Evolutionary conservation across 2,329 filamentous ascomycete species (phyloP), one percentile per base, ranked within the genome.

Genomic region (Bipolaris bicolor): DNA sequence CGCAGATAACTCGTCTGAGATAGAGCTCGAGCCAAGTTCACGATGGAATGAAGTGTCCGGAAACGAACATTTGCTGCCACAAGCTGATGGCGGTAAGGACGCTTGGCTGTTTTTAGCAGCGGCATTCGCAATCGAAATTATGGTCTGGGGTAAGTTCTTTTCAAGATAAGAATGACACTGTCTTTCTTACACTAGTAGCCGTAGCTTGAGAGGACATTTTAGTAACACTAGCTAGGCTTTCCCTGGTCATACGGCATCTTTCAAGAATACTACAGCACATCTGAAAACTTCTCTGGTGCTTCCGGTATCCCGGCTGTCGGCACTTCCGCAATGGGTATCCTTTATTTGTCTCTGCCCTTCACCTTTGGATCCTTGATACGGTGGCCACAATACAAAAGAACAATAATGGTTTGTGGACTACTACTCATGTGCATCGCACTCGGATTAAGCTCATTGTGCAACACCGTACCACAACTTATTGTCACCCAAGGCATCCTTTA

Each of bases 201-300:
- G 45, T 7, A 11, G 7, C 1, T 26, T 7, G 6, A 16, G 15
- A 7, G 5, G 10, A 10, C 7, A 18, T 20, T 7, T 15, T 6
- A 3, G 49, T 68, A 37, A 68, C 33, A 11, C 7, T 41, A 29
- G 18, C 0, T 26, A 89, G 87, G 88, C 2, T 90, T 90, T 55
- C 85, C 87, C 0, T 87, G 87, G 54, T 82, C 86, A 0, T 91
- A 88, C 69, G 89, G 88, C 41, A 82, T 91, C 22, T 90, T 91
- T 67, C 87, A 90, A 64, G 82, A 88, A 49, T 88, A 89, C 72
- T 91, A 91, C 71, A 83, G 80, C 34, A 82, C 79, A 1, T 81
- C 87, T 56, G 80, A 80, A 4, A 83, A 85, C 1, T 90, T 90
- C 53, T 75, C 77, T 3, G 81, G 81, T 2, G 80, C 70, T 7